Evolutionary conservation across 805 yeast genomes (phyloP), one percentile per base, ranked within the genome.

Genomic region (Yarrowia alimentaria): DNA sequence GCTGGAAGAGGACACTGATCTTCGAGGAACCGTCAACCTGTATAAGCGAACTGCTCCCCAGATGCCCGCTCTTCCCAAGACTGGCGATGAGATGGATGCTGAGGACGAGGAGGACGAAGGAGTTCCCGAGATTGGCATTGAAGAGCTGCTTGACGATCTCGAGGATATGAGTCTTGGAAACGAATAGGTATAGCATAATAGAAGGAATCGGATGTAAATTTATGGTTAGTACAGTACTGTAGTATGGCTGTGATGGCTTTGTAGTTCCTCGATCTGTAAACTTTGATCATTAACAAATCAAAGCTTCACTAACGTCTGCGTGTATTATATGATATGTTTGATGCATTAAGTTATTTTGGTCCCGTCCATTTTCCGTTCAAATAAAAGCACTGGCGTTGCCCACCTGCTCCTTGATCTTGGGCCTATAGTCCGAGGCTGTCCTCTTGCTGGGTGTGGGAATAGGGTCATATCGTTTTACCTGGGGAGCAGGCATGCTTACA

Each of bases 1-100:
- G 68, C 79, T 93, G 66, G 99, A 93, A 73, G 98, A 93, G 70
- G 99, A 93, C 69, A 81, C 81, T 51, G 99, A 93, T 66, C 77
- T 93, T 66, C 85, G 99, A 74, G 89, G 84, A 61, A 80, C 88
- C 37, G 80, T 93, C 67, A 91, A 93, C 65, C 63, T 93, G 62
- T 93, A 93, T 74, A 93, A 89, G 71, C 79, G 83, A 17, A 51
- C 63, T 26, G 60, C 58, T 35, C 55, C 60, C n/a, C 63, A 59
- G 47, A 42, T 53, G 21, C 54, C 48, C 11, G 64, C 38, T 25
- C 52, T 56, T 6, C 54, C 19, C 48, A 56, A 53, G 50, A 54
- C 55, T 4, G 64, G 57, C 5, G 59, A 53, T 25, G 56, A 57
- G 20, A 55, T 53, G 57, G 61, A 53, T 6, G 56, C 24, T 17